Evolutionary conservation across 208 protist genomes (phyloP).

Genomic region (Trypanosoma congolense): DNA sequence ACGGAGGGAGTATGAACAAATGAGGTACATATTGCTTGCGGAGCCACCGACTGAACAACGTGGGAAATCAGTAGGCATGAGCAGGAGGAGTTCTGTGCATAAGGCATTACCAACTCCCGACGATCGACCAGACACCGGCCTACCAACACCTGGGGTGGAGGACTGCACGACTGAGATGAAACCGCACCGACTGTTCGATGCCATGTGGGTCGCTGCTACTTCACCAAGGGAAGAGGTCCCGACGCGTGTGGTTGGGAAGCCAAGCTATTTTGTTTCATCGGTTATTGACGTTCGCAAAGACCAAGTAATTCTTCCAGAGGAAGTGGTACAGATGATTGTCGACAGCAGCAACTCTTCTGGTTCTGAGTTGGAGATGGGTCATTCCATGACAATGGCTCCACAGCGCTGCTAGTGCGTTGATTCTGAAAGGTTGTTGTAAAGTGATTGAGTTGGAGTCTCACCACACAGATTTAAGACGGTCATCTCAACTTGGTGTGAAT

Average conservation of each 20-base stretch:
- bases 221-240: conserved; percentile 27
- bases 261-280: conserved; percentile 62
- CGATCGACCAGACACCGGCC: neutral
- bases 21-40: conserved; percentile 23
- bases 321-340: conserved; percentile 24
- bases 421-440: neutral
- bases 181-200: conserved; percentile 59
- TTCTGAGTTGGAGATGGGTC: neutral
- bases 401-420: neutral
- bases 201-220: conserved; percentile 69
- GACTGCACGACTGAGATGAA: neutral
- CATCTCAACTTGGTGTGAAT: neutral
- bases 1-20: conserved; percentile 16
- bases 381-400: neutral
- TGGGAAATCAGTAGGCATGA: neutral
- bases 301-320: conserved; percentile 9
- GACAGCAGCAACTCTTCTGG: conserved; percentile 15
- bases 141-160: neutral
- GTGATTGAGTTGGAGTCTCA: too few species aligned
- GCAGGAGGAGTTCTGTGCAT: neutral
- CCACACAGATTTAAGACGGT: neutral
- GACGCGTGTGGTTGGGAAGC: conserved; percentile 45
- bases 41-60: conserved; percentile 7
- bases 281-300: conserved; percentile 26
- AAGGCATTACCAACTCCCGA: neutral